Base-by-base conservation (phyloP, 139 green algal genomes). In the Tetraselmis chui region DNA sequence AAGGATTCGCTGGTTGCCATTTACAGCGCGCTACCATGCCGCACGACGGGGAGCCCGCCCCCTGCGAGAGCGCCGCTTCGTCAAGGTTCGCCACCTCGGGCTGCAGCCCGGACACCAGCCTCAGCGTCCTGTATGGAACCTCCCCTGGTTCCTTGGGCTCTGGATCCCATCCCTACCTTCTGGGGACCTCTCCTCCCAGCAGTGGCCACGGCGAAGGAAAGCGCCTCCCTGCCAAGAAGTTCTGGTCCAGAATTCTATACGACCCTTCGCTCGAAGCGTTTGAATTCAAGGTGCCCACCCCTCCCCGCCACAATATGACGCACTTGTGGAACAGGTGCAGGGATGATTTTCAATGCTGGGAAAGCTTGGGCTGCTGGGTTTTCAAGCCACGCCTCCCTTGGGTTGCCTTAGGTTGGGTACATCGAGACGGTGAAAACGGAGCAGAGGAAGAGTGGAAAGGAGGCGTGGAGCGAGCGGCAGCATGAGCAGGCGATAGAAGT, bases 401-500 rank as follows among this genome's bases (percentile, higher is more conserved):
- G 18, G 45, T 67, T 67, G 45, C 5, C 1, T 59, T 81, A 89
- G 88, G 83, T 90, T 0, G 88, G 88, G 22, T 84, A 86, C 29
- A 81, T 91, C 1, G 86, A 91, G 75, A 86, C 80, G 0, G 76
- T 81, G 22, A 59, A 90, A 79, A 81, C 85, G 24, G 75, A 82
- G 31, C 81, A 87, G 67, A 85, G 88, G 18, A 79, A 83, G 25
- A 88, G 83, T 25, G 88, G 88, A 1, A 86, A 81, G 32, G 88
- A 87, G 29, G 88, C 88, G 1, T 91, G 88, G 88, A 87, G 81
- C 76, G 74, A 90, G 84, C 84, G 88, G 0, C 76, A 89, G 31
- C 86, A 89, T 23, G 84, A 87, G 32, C 74, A 75, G 0, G 76
- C 90, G n/a, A 11, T 77, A 30, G 88, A 90, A 59, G 77, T 89